A percentile compares a stretch with the other conserved stretches of the same genome.
phyloP scores from a whole-genome alignment of 202 grass and related monocot species.

The Miscanthus sacchariflorus region DNA sequence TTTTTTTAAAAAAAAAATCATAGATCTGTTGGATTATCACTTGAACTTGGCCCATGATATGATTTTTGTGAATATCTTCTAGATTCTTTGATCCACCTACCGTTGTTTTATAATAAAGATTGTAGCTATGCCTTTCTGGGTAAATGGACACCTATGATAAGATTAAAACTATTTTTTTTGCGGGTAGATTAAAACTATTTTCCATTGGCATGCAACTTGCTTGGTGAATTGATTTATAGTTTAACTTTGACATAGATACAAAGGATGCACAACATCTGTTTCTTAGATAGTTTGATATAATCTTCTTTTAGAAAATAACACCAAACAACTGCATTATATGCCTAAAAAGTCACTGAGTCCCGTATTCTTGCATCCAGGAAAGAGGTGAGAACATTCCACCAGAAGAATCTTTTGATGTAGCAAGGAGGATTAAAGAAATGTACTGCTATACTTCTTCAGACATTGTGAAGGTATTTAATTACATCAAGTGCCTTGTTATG shows the following conservation, averaged over 20 bases:
- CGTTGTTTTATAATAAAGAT: conserved; percentile 33
- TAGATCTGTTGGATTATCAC: conserved; percentile 12
- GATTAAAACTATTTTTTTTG: background rate
- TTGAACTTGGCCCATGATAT: conserved; percentile 2
- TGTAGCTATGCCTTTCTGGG: conserved; percentile 14
- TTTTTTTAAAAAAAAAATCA: background rate
- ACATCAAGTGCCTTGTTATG: background rate
- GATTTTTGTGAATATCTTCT: conserved; percentile 12
- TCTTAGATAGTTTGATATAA: conserved; percentile 20
- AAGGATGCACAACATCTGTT: conserved; percentile 5
- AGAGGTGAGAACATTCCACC: conserved; percentile 96
- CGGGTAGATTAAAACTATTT: background rate
- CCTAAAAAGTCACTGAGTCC: background rate
- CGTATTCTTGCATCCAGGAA: conserved; percentile 70
- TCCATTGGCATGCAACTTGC: conserved; percentile 21
- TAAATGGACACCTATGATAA: conserved; percentile 32
- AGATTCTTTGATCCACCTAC: conserved; percentile 9
- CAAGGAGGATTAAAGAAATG: conserved; percentile 92
- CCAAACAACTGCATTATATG: background rate
- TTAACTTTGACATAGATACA: conserved; percentile 18
- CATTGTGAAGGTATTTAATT: conserved; percentile 91
- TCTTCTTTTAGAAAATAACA: conserved; percentile 17
- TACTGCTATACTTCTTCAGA: conserved; percentile 98
- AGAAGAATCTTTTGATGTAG: conserved; percentile 94
- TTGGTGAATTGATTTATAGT: background rate